Evolutionary conservation across 805 yeast genomes (phyloP).

Genomic region (Starmerella bombicola): DNA sequence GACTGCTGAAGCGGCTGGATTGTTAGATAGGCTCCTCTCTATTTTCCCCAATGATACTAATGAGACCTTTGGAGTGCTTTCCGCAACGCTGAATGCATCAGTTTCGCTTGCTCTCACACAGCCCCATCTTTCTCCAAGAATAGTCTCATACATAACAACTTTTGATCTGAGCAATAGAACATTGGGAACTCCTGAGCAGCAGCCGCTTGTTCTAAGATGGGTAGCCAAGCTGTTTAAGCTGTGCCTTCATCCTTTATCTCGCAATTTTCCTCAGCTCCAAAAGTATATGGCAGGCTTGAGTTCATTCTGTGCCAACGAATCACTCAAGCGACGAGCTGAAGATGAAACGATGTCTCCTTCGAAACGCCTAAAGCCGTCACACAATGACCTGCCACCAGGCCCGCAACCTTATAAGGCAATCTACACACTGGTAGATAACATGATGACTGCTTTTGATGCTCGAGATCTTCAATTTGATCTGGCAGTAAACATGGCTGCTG

Average conservation of each 20-base stretch:
- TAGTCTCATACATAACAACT: slow-evolving; percentile 45
- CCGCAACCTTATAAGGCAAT: slow-evolving; percentile 42
- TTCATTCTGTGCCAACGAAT: slow-evolving; percentile 24
- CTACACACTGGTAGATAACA: slow-evolving; percentile 56
- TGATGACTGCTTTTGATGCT: slow-evolving; percentile 56
- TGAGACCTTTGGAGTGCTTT: slow-evolving; percentile 44
- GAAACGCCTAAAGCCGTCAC: slow-evolving; percentile 23
- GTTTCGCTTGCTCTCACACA: slow-evolving; percentile 53
- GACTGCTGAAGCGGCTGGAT: slow-evolving; percentile 58
- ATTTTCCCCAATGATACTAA: slow-evolving; percentile 34
- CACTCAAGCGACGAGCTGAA: slow-evolving; percentile 27
- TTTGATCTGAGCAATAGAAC: slow-evolving; percentile 34
- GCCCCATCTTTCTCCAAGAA: slow-evolving; percentile 42
- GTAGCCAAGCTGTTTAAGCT: slow-evolving; percentile 21
- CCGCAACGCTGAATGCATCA: slow-evolving; percentile 56
- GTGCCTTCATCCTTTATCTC: slow-evolving; percentile 18
- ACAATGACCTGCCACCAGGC: slow-evolving; percentile 19
- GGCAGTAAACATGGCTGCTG: slow-evolving; percentile 50
- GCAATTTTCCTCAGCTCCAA: slow-evolving; percentile 22
- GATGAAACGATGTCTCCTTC: slow-evolving; percentile 24
- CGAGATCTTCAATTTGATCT: slow-evolving; percentile 52
- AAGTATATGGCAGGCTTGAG: slow-evolving; percentile 25
- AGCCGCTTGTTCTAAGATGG: slow-evolving; percentile 25
- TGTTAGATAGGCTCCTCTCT: slow-evolving; percentile 53
- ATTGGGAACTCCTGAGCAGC: slow-evolving; percentile 22